A percentile compares a stretch with the other conserved stretches of the same genome.
Evolutionary conservation across 2,329 filamentous ascomycete genomes (phyloP).

Genomic region (Niveomyces coronatus): DNA sequence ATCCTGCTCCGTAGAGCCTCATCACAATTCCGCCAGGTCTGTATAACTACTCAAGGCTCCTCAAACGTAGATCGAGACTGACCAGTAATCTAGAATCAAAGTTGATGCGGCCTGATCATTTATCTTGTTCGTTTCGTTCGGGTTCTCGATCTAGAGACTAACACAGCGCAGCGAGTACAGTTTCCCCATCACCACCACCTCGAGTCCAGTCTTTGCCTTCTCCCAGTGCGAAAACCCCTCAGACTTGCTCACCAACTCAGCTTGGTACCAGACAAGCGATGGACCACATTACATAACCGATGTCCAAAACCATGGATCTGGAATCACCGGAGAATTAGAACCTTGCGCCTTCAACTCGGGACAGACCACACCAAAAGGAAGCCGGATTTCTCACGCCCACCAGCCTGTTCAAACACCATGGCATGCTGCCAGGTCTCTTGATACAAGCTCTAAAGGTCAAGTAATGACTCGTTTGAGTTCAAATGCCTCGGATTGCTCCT

Average conservation of each 20-base stretch:
- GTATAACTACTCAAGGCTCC: constrained; percentile 15
- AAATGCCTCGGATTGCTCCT: constrained; percentile 30
- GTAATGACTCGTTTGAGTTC: constrained; percentile 30
- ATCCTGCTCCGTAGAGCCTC: not conserved
- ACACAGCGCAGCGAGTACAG: constrained; percentile 47
- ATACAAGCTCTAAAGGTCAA: constrained; percentile 23
- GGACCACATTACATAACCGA: constrained; percentile 50
- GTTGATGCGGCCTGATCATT: constrained; percentile 35
- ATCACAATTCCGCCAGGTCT: constrained; percentile 12
- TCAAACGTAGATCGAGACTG: constrained; percentile 1
- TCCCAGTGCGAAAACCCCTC: constrained; percentile 49
- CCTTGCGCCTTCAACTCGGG: constrained; percentile 45
- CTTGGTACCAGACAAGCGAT: constrained; percentile 48
- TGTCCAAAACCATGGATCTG: constrained; percentile 39
- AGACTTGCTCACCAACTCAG: constrained; percentile 43
- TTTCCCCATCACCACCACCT: constrained; percentile 41
- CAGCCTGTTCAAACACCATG: constrained; percentile 40
- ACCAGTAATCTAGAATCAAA: constrained; percentile 39
- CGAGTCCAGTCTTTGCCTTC: constrained; percentile 45
- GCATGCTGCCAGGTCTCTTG: constrained; percentile 28
- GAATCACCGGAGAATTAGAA: constrained; percentile 42
- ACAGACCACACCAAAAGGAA: constrained; percentile 43
- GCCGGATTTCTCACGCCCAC: constrained; percentile 30
- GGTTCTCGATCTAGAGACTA: constrained; percentile 44
- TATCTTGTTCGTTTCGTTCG: constrained; percentile 22